Evolutionary conservation across 495 filamentous ascomycete species (phyloP), one percentile per base, ranked within the genome.

Genomic region (Penicillium arizonense): DNA sequence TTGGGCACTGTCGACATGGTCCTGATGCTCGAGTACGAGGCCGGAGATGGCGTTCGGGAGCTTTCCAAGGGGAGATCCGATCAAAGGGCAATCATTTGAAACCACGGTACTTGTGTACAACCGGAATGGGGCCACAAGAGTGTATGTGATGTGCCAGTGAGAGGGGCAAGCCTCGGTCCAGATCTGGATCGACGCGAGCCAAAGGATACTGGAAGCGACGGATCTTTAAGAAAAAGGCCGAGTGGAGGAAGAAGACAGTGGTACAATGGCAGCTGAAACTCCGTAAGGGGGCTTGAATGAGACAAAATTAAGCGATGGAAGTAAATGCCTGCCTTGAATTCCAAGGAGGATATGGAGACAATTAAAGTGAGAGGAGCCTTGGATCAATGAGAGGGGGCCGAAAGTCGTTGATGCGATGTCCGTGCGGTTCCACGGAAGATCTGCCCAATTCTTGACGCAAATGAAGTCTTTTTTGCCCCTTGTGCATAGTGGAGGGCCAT

Each of bases 191-290:
- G 53, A 57, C 46, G 42, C 44, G 13, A 37, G 20, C 32, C 24
- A 23, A 20, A 55, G 41, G 58, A 57, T 52, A 54, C 56, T 59
- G 53, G 58, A 61, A 58, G 61, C 57, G 54, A 64, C 49, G 61
- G 50, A 44, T 24, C 48, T 47, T 21, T 37, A 13, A 23, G n/a
- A 34, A 24, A 47, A 32, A 47, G 47, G 46, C 28, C 28, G 5
- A 30, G 28, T 30, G 28, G 28, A 24, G n/a, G 18, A 42, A 49
- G 52, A 30, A 46, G 23, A 40, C 20, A 39, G 14, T 28, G n/a
- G 28, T 30, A 16, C 4, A 23, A 28, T 21, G 28, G 28, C 28
- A 30, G 28, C 28, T 30, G 28, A 30, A 9, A 30, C 28, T 8
- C 28, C 28, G 28, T 30, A 8, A 30, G 28, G 5, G 28, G 28